Percentiles rank a stretch among this genome's conserved stretches.
These are phyloP conservation scores for Singerocomus inundabilis DNA, from an alignment of 1,284 basidiomycete genomes.

Conservation along the genomic window DNA sequence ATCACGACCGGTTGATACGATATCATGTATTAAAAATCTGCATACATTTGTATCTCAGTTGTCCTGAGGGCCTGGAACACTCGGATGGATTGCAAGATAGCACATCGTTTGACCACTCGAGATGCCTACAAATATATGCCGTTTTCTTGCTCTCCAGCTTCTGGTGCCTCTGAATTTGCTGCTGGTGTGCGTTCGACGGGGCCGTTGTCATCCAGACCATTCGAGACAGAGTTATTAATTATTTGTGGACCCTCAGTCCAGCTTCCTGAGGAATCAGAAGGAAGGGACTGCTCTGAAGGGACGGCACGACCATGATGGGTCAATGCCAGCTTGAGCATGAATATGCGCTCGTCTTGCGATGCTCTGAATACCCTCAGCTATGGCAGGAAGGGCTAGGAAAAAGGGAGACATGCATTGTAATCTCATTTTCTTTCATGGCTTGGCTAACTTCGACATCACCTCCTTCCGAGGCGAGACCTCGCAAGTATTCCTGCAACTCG, in stretches of 20 bases:
- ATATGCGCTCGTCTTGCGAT: constrained; percentile 69
- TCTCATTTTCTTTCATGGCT: constrained; percentile 53
- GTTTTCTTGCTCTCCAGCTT: constrained; percentile 5
- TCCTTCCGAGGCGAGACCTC: constrained; percentile 27
- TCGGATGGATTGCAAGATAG: background rate
- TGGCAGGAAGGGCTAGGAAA: background rate
- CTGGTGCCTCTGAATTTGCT: background rate
- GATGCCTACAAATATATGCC: constrained; percentile 31
- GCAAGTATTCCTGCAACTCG: constrained; percentile 50
- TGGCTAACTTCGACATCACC: constrained; percentile 45
- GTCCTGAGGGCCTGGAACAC: background rate
- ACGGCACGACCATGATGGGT: constrained; percentile 56
- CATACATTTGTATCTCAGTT: constrained; percentile 2
- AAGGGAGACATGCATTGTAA: constrained; percentile 40
- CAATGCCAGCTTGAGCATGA: constrained; percentile 62
- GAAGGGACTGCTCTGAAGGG: constrained; percentile 17
- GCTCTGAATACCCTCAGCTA: constrained; percentile 43
- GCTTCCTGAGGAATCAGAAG: background rate
- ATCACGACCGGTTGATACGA: background rate
- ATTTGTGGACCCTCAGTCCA: constrained; percentile 6
- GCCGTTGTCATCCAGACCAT: constrained; percentile 13
- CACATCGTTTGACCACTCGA: background rate
- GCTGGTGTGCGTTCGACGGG: background rate
- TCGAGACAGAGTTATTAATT: constrained; percentile 5
- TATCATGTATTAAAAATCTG: background rate